A percentile compares a stretch with the other conserved stretches of the same genome.
phyloP scores from a whole-genome alignment of 805 yeast species.

The Starmerella roubikii region DNA sequence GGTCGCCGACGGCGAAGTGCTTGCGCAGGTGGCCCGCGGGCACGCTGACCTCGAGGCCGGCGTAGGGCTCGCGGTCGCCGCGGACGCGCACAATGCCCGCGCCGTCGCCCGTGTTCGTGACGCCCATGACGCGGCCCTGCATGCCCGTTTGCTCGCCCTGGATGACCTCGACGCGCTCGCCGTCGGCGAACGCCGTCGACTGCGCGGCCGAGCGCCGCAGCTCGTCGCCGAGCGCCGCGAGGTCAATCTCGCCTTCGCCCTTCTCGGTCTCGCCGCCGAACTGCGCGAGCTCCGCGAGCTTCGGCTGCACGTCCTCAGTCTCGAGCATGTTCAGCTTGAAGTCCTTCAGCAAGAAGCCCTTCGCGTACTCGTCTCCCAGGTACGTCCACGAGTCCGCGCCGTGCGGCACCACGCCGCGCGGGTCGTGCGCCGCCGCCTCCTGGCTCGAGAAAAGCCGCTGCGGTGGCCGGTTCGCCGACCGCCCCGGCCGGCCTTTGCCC shows the following conservation, averaged over 20 bases:
- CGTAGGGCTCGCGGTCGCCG: slow-evolving; percentile 35
- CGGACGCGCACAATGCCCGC: slow-evolving; percentile 46
- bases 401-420: slow-evolving; percentile 46
- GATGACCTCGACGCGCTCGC: slow-evolving; percentile 83
- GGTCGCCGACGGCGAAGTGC: slow-evolving; percentile 82
- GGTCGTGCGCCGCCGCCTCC: slow-evolving; percentile 78
- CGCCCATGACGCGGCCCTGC: slow-evolving; percentile 39
- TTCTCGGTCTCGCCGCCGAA: slow-evolving; percentile 63
- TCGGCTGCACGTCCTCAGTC: slow-evolving; percentile 68
- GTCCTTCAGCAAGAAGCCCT: slow-evolving; percentile 78
- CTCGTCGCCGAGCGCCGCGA: slow-evolving; percentile 76
- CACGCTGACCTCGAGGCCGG: slow-evolving; percentile 55
- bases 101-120: slow-evolving; percentile 3
- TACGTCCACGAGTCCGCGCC: slow-evolving; percentile 52
- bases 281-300: slow-evolving; percentile 53
- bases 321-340: slow-evolving; percentile 71
- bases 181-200: slow-evolving; percentile 65
- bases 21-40: slow-evolving; percentile 75
- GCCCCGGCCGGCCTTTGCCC: slow-evolving; percentile 34
- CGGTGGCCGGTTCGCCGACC: slow-evolving; percentile 50
- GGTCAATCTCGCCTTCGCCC: slow-evolving; percentile 77
- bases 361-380: slow-evolving; percentile 75
- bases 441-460: slow-evolving; percentile 76
- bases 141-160: slow-evolving; percentile 91
- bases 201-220: slow-evolving; percentile 46